phyloP scores from a whole-genome alignment of 768 basidiomycete genomes.

The Rubroboletus pulcherrimus region DNA sequence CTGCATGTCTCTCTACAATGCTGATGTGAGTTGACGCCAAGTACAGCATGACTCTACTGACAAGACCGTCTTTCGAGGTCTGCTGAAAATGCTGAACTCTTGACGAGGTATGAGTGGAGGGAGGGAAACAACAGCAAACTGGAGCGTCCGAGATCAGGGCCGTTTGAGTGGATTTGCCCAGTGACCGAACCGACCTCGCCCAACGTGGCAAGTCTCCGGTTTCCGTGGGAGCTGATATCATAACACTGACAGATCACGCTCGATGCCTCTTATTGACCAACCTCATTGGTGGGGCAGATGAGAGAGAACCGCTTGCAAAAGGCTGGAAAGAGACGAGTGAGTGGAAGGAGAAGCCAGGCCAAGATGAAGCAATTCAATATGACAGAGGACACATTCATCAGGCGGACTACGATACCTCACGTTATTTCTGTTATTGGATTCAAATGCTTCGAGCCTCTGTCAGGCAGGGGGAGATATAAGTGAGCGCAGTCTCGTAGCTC shows the following conservation, averaged over 20 bases:
- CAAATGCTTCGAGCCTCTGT: slow-evolving; percentile 33
- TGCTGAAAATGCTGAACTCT: not conserved
- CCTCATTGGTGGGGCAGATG: too few relatives aligned
- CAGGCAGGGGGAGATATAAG: slow-evolving; percentile 29
- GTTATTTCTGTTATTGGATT: slow-evolving; percentile 12
- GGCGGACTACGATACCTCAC: not conserved
- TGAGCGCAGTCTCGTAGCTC: slow-evolving; percentile 28
- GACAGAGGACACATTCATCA: too few relatives aligned
- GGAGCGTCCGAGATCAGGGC: not conserved
- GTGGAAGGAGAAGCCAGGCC: too few relatives aligned
- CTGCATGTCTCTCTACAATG: slow-evolving; percentile 24
- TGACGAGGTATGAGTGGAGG: not conserved
- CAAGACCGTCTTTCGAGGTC: slow-evolving; percentile 21
- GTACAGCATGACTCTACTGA: slow-evolving; percentile 20
- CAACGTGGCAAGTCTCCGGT: slow-evolving; percentile 2
- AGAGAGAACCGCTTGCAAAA: too few relatives aligned
- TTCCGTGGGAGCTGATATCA: too few relatives aligned
- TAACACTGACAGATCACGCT: too few relatives aligned
- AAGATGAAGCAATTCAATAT: too few relatives aligned
- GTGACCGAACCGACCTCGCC: slow-evolving; percentile 4
- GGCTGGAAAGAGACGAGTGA: too few relatives aligned
- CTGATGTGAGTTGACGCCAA: slow-evolving; percentile 17
- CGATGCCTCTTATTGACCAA: too few relatives aligned
- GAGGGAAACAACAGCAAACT: not conserved
- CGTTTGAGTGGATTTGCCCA: not conserved